Percentiles rank a stretch among this genome's conserved stretches.
phyloP scores from a whole-genome alignment of 306 rosid species.

The Casuarina glauca region DNA sequence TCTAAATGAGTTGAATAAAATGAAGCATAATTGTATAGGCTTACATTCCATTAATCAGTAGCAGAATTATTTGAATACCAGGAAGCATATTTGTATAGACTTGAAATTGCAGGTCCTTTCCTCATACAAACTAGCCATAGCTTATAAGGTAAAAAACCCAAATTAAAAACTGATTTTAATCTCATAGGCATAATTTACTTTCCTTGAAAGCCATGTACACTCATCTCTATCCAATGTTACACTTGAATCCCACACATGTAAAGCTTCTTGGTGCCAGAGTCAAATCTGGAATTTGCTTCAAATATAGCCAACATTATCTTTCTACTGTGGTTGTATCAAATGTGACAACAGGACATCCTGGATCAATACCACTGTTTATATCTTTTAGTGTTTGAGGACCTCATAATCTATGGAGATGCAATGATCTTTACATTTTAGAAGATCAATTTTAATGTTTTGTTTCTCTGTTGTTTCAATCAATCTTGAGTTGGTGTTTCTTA shows the following conservation, averaged over 20 bases:
- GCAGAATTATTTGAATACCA: neutral
- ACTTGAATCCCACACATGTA: neutral
- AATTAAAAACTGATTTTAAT: neutral
- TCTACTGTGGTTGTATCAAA: neutral
- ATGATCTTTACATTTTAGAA: neutral
- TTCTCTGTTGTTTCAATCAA: neutral
- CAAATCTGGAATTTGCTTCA: neutral
- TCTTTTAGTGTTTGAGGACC: conserved; percentile 12
- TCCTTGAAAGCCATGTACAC: neutral
- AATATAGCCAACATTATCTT: neutral
- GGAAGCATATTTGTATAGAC: neutral
- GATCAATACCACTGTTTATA: conserved; percentile 1
- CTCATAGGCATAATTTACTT: neutral
- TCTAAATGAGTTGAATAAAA: neutral
- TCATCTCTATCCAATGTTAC: neutral
- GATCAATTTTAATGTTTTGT: conserved; percentile 1
- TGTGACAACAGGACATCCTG: neutral
- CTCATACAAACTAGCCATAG: neutral
- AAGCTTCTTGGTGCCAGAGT: neutral
- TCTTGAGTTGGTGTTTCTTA: conserved; percentile 22
- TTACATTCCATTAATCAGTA: too few species aligned
- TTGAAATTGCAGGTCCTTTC: neutral
- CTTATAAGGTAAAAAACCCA: neutral
- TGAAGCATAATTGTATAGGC: neutral
- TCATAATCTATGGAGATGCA: neutral